Conservation (phyloP, 2,329 filamentous ascomycete species). For the Neofusicoccum sp. region DNA sequence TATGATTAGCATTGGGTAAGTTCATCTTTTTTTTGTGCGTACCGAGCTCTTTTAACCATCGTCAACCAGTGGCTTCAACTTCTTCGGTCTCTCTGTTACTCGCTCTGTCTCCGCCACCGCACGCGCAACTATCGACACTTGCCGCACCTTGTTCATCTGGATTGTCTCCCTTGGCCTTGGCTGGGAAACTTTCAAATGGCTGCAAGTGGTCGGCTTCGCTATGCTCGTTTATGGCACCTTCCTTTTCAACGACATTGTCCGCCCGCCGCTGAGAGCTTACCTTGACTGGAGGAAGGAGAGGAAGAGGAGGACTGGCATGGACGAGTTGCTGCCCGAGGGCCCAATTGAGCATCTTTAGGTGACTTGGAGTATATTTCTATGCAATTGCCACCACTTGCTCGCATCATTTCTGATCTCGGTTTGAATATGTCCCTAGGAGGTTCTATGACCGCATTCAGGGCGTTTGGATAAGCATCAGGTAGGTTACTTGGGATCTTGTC, state of each 20-base stretch:
- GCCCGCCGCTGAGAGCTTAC: slow-evolving; percentile 73
- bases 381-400: not conserved
- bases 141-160: slow-evolving; percentile 97
- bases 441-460: not conserved
- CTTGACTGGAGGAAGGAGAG: slow-evolving; percentile 56
- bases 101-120: slow-evolving; percentile 87
- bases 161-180: slow-evolving; percentile 88
- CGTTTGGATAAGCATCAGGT: not conserved
- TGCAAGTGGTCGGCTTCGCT: slow-evolving; percentile 87
- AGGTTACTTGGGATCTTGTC: not conserved
- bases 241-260: slow-evolving; percentile 91
- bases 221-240: slow-evolving; percentile 96
- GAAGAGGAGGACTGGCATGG: slow-evolving; percentile 22
- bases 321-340: slow-evolving; percentile 76
- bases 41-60: not conserved
- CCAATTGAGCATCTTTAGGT: slow-evolving; percentile 70
- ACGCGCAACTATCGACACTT: slow-evolving; percentile 95
- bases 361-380: no score
- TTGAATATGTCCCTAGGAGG: not conserved
- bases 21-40: not conserved
- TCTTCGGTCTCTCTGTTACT: slow-evolving; percentile 94
- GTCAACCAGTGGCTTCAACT: slow-evolving; percentile 82
- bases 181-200: slow-evolving; percentile 97
- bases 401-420: not conserved
- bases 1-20: slow-evolving; percentile 96